Conservation (phyloP, 2,329 filamentous ascomycete genomes). For the Fusarium camptoceras region DNA sequence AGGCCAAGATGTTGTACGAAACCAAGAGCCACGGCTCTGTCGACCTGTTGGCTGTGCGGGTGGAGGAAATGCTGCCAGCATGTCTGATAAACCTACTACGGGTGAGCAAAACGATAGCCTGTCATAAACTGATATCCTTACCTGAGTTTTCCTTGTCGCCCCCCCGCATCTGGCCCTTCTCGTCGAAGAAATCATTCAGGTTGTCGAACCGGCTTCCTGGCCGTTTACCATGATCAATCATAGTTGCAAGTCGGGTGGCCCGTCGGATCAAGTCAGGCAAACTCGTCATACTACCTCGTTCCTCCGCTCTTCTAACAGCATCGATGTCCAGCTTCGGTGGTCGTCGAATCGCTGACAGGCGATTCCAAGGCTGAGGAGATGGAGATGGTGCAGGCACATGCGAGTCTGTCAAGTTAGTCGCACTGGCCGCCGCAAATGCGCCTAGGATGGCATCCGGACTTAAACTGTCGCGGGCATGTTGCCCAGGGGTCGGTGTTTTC, state of each 20-base stretch:
- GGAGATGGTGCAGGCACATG: conserved; percentile 41
- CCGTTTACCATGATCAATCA: conserved; percentile 83
- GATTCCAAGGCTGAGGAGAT: conserved; percentile 52
- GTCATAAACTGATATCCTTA: conserved; percentile 45
- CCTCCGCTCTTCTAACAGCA: conserved; percentile 82
- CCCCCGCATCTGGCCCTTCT: conserved; percentile 54
- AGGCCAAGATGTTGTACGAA: conserved; percentile 62
- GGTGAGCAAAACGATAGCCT: conserved; percentile 56
- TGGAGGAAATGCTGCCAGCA: conserved; percentile 74
- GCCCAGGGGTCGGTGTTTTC: conserved; percentile 30
- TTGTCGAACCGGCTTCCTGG: conserved; percentile 70
- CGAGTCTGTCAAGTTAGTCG: conserved; percentile 55
- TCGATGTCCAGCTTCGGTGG: conserved; percentile 86
- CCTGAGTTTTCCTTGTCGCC: conserved; percentile 56
- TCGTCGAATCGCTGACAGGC: conserved; percentile 66
- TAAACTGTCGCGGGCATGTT: conserved; percentile 40
- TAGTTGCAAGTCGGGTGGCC: conserved; percentile 86
- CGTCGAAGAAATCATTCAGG: conserved; percentile 62
- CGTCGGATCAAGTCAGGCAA: conserved; percentile 90
- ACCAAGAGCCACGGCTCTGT: conserved; percentile 61
- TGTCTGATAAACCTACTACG: conserved; percentile 70
- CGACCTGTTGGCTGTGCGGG: conserved; percentile 63
- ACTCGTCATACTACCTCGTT: conserved; percentile 90
- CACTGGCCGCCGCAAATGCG: conserved; percentile 63
- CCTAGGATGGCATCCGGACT: conserved; percentile 62